Evolutionary conservation across 2,329 filamentous ascomycete genomes (phyloP).

Genomic region (Podosphaera xanthii): DNA sequence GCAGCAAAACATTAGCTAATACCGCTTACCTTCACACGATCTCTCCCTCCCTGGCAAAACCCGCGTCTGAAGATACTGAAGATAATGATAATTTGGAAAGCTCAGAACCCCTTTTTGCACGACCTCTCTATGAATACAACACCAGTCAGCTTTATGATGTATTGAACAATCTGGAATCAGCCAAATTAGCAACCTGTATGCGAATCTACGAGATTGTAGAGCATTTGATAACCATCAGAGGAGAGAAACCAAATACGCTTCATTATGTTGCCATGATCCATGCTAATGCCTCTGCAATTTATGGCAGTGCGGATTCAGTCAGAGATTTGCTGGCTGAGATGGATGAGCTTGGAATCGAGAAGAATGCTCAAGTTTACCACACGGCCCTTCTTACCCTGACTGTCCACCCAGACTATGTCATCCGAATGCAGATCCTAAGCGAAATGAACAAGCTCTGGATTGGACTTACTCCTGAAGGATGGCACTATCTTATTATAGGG

Average conservation of each 20-base stretch:
- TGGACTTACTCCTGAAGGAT: constrained; percentile 33
- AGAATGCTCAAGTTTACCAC: constrained; percentile 47
- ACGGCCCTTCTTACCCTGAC: constrained; percentile 50
- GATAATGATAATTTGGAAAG: not conserved
- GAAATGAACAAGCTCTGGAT: constrained; percentile 59
- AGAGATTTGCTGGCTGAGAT: constrained; percentile 49
- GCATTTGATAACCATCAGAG: constrained; percentile 32
- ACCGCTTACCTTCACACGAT: constrained; percentile 5
- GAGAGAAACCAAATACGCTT: constrained; percentile 29
- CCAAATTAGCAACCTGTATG: not conserved
- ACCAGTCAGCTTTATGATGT: not conserved
- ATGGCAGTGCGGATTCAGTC: constrained; percentile 45
- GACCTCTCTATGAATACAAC: not conserved
- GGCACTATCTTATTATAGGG: constrained; percentile 46
- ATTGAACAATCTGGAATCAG: not conserved
- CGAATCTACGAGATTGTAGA: constrained; percentile 25
- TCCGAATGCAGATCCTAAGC: constrained; percentile 46
- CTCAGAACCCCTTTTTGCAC: not conserved
- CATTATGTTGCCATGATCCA: constrained; percentile 57
- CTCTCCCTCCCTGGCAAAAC: constrained; percentile 1
- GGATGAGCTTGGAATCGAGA: constrained; percentile 32
- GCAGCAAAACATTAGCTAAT: not conserved
- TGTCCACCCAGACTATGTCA: constrained; percentile 65
- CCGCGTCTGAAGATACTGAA: not conserved
- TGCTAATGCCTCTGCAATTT: constrained; percentile 37